Percentiles rank a stretch among this genome's conserved stretches.
phyloP scores from a whole-genome alignment of 331 rosid species.

The Rosa hybrid region DNA sequence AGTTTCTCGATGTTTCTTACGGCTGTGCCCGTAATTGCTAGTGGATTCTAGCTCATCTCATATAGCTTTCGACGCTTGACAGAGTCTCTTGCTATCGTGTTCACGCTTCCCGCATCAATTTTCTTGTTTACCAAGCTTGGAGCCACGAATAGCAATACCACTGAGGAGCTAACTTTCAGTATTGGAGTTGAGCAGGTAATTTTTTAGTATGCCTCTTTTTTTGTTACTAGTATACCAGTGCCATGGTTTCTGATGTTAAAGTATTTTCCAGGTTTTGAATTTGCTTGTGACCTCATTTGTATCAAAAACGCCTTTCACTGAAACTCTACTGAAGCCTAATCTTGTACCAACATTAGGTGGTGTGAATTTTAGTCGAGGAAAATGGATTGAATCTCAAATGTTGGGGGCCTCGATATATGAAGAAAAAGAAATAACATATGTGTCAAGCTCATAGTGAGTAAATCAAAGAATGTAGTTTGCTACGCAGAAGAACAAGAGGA shows the following conservation, averaged over 20 bases:
- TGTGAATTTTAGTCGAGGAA: not conserved
- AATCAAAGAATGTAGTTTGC: too few species aligned
- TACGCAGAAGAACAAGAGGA: too few species aligned
- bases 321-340: slow-evolving; percentile 3
- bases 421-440: not conserved
- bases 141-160: too few species aligned
- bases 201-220: not conserved
- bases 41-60: too few species aligned
- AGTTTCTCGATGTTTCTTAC: too few species aligned
- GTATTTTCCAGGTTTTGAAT: not conserved
- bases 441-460: not conserved
- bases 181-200: not conserved
- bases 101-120: too few species aligned
- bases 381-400: not conserved
- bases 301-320: not conserved
- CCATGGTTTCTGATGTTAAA: not conserved
- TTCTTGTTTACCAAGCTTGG: too few species aligned
- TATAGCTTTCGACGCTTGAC: too few species aligned
- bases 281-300: not conserved
- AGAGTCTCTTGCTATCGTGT: too few species aligned
- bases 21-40: too few species aligned
- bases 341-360: not conserved
- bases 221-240: not conserved
- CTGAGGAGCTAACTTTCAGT: too few species aligned
- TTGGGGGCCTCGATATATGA: not conserved